These are phyloP conservation scores for Xenoacremonium recifei DNA, from an alignment of 2,329 filamentous ascomycete genomes.

Conservation along the genomic window DNA sequence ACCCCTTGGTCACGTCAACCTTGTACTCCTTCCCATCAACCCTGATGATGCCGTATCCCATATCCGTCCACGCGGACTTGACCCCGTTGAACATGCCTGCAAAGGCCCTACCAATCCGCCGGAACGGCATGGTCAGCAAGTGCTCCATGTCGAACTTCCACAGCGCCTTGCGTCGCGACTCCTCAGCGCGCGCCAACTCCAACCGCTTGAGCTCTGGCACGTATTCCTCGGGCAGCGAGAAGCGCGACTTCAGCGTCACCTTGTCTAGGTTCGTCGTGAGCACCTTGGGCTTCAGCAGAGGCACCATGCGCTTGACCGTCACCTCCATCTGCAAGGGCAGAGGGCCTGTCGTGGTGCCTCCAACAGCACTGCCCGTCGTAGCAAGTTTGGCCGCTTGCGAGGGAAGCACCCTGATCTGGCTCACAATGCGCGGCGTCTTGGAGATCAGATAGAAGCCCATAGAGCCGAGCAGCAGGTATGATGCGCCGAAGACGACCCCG, in stretches of 20 bases:
- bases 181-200: slow-evolving; percentile 33
- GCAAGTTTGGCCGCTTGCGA: slow-evolving; percentile 19
- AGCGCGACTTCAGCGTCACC: slow-evolving; percentile 35
- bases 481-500: slow-evolving; percentile 52
- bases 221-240: slow-evolving; percentile 37
- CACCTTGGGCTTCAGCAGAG: slow-evolving; percentile 44
- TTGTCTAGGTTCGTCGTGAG: slow-evolving; percentile 35
- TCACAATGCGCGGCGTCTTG: slow-evolving; percentile 57
- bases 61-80: slow-evolving; percentile 51
- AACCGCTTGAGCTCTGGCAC: slow-evolving; percentile 34
- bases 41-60: slow-evolving; percentile 53
- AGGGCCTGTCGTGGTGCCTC: slow-evolving; percentile 11
- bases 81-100: slow-evolving; percentile 43
- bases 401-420: slow-evolving; percentile 55
- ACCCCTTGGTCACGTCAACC: slow-evolving; percentile 56
- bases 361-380: slow-evolving; percentile 12
- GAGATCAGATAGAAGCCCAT: slow-evolving; percentile 60
- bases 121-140: slow-evolving; percentile 57
- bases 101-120: slow-evolving; percentile 44
- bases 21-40: slow-evolving; percentile 52
- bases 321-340: slow-evolving; percentile 50
- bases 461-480: slow-evolving; percentile 58
- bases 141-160: slow-evolving; percentile 54
- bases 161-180: slow-evolving; percentile 36
- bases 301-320: slow-evolving; percentile 48